Conservation (phyloP, 2,329 filamentous ascomycete species). For the Rutstroemia sp. region DNA sequence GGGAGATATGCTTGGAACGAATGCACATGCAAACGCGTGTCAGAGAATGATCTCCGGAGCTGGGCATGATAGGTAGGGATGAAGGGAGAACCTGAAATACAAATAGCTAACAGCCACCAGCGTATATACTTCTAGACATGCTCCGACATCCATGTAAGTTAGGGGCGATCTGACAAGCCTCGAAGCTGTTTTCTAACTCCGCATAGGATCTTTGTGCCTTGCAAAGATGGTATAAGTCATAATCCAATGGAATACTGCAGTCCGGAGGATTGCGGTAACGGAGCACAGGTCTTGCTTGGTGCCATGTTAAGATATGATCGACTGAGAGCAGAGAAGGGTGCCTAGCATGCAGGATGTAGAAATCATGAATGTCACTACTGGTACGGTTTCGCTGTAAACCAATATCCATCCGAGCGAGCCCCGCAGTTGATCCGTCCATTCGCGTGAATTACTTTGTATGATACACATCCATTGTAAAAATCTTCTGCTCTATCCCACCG, state of each 20-base stretch:
- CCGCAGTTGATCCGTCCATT: constrained; percentile 21
- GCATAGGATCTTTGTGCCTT: constrained; percentile 51
- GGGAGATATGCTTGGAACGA: constrained; percentile 44
- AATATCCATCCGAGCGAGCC: constrained; percentile 6
- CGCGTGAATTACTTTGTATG: constrained; percentile 25
- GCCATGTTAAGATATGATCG: constrained; percentile 35
- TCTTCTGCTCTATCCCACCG: constrained; percentile 13
- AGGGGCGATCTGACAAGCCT: not conserved
- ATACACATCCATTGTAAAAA: constrained; percentile 23
- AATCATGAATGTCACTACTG: not conserved
- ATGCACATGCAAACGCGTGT: constrained; percentile 36
- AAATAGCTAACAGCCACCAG: constrained; percentile 32
- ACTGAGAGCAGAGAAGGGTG: constrained; percentile 20
- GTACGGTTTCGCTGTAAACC: not conserved
- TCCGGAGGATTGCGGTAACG: constrained; percentile 50
- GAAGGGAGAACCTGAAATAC: constrained; percentile 29
- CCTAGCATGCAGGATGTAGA: constrained; percentile 1
- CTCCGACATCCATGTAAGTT: constrained; percentile 51
- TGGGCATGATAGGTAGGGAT: constrained; percentile 47
- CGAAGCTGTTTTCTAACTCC: not conserved
- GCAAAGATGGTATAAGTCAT: constrained; percentile 55
- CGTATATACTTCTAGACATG: constrained; percentile 50
- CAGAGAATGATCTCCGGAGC: constrained; percentile 53
- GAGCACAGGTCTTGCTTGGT: constrained; percentile 42
- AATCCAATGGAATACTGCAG: constrained; percentile 56